phyloP scores from a whole-genome alignment of 1,139 yeast genomes.

The Magnusiomyces suaveolens region DNA sequence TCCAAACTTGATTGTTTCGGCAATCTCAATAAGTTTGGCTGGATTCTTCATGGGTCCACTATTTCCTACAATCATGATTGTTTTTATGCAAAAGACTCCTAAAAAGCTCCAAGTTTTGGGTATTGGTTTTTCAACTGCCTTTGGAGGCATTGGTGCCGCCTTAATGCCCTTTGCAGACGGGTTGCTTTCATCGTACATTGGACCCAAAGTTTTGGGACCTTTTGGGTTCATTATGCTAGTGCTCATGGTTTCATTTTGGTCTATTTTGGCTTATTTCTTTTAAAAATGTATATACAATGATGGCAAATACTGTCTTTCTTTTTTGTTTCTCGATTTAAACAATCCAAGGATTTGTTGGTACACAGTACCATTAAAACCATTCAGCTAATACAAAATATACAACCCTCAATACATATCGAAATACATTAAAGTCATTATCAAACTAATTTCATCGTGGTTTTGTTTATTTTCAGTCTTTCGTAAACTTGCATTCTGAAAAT shows the following conservation, averaged over 20 bases:
- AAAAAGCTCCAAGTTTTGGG: slow-evolving; percentile 53
- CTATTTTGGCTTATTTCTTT: slow-evolving; percentile 11
- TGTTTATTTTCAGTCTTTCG: too few relatives aligned
- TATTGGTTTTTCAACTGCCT: slow-evolving; percentile 64
- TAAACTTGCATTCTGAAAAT: too few relatives aligned
- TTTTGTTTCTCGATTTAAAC: too few relatives aligned
- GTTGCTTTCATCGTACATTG: slow-evolving; percentile 23
- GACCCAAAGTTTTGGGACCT: slow-evolving; percentile 28
- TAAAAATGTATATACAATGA: not conserved
- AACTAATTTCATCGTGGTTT: too few relatives aligned
- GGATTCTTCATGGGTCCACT: slow-evolving; percentile 74
- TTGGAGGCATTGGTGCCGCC: slow-evolving; percentile 79
- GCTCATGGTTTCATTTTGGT: slow-evolving; percentile 25
- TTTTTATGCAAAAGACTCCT: slow-evolving; percentile 57
- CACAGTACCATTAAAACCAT: not conserved
- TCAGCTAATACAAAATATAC: too few relatives aligned
- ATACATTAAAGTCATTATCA: too few relatives aligned
- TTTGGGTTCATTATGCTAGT: slow-evolving; percentile 22
- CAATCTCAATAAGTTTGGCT: slow-evolving; percentile 39
- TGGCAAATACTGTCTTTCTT: not conserved
- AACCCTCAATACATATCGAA: too few relatives aligned
- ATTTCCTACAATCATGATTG: slow-evolving; percentile 65
- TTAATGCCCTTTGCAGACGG: slow-evolving; percentile 29
- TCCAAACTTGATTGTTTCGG: slow-evolving; percentile 24
- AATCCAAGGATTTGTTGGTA: too few relatives aligned